Base-by-base conservation (phyloP, 805 yeast genomes). In the Teunomyces tritomae region DNA sequence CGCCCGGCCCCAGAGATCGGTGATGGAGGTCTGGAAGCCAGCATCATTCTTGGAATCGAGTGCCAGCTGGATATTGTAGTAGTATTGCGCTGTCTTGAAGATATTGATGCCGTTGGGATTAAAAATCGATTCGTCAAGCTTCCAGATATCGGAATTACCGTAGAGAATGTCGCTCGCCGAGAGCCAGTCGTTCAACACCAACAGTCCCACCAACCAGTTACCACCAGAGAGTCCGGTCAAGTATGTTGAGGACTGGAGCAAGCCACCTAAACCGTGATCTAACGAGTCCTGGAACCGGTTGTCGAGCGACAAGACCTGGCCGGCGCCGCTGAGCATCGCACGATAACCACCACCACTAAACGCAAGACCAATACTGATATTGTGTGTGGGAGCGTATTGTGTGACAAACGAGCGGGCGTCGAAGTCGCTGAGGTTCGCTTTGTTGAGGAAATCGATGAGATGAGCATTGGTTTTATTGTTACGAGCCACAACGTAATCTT, bases 101-200 rank as follows among this genome's bases (percentile, higher is more conserved):
- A 84, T 56, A 55, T 85, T 79, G 54, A 74, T 55, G 1, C 94
- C 92, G 52, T 80, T 83, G 10, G 87, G 84, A 50, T 76, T 72
- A 55, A 83, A 63, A 36, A 89, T 81, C 4, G 84, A 74, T 54
- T 82, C 70, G 9, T 74, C 73, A 45, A 89, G 71, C 55, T 88
- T 80, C 96, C 96, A 89, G 47, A 87, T 75, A 20, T 60, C 59
- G 10, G 52, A 47, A 8, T 57, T 48, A 5, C 58, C 61, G 13
- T 53, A 46, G 13, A 68, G 8, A 16, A 71, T 61, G 33, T 67
- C 66, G 5, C 48, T 64, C 8, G 70, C 69, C 1, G 70, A 57
- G 5, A 63, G 56, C 64, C 67, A 73, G 51, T 71, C 58, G 47
- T 72, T 73, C 44, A 71, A 52, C n/a, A 61, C 71, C 28, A 72